Conservation (phyloP, 768 basidiomycete species). For the Serendipita sp. region DNA sequence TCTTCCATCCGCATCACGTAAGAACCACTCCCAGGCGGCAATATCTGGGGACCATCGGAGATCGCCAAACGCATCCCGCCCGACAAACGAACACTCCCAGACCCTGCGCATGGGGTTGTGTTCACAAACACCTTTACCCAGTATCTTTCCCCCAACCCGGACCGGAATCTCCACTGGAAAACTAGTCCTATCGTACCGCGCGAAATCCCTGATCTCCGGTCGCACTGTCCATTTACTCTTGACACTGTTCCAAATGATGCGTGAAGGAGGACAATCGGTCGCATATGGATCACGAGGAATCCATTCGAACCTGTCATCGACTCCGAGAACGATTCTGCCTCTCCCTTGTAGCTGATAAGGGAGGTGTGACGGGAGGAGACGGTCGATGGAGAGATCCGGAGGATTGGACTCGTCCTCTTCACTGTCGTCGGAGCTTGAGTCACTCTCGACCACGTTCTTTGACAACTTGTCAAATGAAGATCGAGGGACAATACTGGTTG, state of each 20-base stretch:
- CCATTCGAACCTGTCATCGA: conserved; percentile 2
- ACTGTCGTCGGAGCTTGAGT: background rate
- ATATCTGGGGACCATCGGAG: background rate
- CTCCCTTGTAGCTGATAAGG: background rate
- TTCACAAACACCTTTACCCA: background rate
- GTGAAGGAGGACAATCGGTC: background rate
- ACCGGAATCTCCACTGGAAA: background rate
- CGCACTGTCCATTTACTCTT: background rate
- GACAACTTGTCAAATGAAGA: background rate
- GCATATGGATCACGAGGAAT: background rate
- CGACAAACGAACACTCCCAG: conserved; percentile 5
- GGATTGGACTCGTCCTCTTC: background rate
- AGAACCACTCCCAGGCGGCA: conserved; percentile 1
- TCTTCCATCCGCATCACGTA: background rate
- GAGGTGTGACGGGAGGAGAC: background rate
- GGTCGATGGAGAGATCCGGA: background rate
- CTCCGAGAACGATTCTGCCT: background rate
- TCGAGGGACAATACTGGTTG: background rate
- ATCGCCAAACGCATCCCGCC: background rate
- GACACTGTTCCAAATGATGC: background rate
- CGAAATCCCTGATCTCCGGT: background rate
- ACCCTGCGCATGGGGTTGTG: background rate
- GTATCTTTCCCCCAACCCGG: background rate
- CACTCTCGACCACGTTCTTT: background rate
- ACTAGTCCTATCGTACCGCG: background rate